Evolutionary conservation across 768 basidiomycete species (phyloP).

Genomic region (Coprinopsis marcescibilis): DNA sequence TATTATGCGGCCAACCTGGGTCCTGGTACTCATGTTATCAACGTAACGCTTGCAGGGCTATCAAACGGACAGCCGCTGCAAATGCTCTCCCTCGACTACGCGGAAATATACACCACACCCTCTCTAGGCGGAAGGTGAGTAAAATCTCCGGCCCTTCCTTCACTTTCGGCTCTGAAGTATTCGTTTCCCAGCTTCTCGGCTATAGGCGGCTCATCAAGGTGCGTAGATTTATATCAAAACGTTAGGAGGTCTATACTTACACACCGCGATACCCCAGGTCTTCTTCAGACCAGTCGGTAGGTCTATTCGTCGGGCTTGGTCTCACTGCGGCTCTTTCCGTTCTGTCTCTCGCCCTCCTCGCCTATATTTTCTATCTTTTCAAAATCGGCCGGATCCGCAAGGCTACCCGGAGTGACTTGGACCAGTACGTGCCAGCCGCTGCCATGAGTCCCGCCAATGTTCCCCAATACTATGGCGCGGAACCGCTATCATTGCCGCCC

Average conservation of each 20-base stretch:
- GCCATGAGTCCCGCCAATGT: no score
- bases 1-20: conserved; percentile 17
- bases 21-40: conserved; percentile 13
- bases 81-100: conserved; percentile 18
- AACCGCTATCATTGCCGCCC: no score
- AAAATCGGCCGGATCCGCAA: not conserved
- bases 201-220: not conserved
- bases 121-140: conserved; percentile 20
- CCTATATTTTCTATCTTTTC: not conserved
- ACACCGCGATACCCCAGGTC: no score
- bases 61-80: not conserved
- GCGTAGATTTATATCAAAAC: conserved; percentile 2
- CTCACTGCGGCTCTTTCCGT: conserved; percentile 9
- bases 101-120: conserved; percentile 17
- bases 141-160: no score
- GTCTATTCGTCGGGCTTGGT: conserved; percentile 13
- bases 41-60: conserved; percentile 2
- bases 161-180: no score
- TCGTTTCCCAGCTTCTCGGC: no score
- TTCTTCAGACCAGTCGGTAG: no score
- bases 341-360: conserved; percentile 7
- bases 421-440: no score
- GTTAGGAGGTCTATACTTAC: no score
- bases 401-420: no score
- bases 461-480: no score